A percentile compares a stretch with the other conserved stretches of the same genome.
Conservation (phyloP, 2,329 filamentous ascomycete species). For the Talaromyces sp. region DNA sequence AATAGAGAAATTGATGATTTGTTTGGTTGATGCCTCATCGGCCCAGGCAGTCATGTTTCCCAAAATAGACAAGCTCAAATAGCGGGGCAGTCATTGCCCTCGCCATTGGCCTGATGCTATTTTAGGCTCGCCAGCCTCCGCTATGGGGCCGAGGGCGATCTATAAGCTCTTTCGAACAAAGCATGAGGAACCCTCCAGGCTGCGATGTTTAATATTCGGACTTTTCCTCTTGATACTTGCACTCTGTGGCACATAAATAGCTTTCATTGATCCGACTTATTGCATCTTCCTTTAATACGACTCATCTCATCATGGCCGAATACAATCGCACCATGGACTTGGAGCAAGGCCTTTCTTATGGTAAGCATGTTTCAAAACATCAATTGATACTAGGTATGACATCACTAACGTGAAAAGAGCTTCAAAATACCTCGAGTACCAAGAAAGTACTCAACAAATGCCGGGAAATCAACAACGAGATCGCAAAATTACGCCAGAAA, state of each 20-base stretch:
- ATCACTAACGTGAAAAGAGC: too few relatives aligned
- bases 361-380: not conserved
- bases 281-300: not conserved
- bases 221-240: not conserved
- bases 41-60: not conserved
- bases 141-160: not conserved
- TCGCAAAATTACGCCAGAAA: not conserved
- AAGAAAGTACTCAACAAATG: not conserved
- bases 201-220: not conserved
- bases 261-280: not conserved
- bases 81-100: too few relatives aligned
- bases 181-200: not conserved
- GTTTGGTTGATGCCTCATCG: not conserved
- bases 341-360: not conserved
- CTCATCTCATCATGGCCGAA: not conserved
- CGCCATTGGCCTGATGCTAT: too few relatives aligned
- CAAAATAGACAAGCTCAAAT: not conserved
- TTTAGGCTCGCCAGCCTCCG: too few relatives aligned
- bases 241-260: not conserved
- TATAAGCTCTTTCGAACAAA: not conserved
- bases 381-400: too few relatives aligned
- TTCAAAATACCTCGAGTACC: not conserved
- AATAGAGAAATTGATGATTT: too few relatives aligned
- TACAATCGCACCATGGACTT: not conserved
- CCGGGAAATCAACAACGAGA: not conserved